Evolutionary conservation across 1,284 basidiomycete species (phyloP).

Genomic region (Sanghuangporus baumii): DNA sequence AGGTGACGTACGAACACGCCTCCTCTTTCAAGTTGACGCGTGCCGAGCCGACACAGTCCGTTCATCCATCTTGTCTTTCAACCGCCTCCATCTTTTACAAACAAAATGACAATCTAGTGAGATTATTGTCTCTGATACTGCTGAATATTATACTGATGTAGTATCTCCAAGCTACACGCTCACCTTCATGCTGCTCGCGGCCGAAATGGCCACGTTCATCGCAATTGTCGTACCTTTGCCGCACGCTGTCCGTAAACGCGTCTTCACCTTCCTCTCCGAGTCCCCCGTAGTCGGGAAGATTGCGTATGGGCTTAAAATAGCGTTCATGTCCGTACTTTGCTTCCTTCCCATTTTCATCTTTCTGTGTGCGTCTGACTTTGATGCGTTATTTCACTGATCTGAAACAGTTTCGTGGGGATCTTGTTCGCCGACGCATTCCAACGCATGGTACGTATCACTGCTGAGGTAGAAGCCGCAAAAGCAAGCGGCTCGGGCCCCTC

Average conservation of each 20-base stretch:
- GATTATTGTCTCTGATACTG: constrained; percentile 22
- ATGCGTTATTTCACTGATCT: not conserved
- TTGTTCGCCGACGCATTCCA: constrained; percentile 89
- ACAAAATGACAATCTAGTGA: constrained; percentile 66
- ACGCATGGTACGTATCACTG: constrained; percentile 84
- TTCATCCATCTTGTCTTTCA: not conserved
- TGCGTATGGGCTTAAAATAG: constrained; percentile 84
- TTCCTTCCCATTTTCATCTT: constrained; percentile 1
- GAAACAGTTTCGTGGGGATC: constrained; percentile 75
- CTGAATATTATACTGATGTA: not conserved
- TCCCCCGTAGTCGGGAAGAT: constrained; percentile 66
- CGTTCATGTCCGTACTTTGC: constrained; percentile 72
- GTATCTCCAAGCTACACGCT: constrained; percentile 52
- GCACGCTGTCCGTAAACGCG: constrained; percentile 59
- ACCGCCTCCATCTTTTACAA: constrained; percentile 23
- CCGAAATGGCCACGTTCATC: constrained; percentile 77
- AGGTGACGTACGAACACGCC: constrained; percentile 12
- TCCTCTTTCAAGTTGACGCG: not conserved
- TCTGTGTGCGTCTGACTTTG: not conserved
- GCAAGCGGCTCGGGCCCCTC: constrained; percentile 42
- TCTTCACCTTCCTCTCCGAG: constrained; percentile 75
- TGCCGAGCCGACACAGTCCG: not conserved
- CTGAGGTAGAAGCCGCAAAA: constrained; percentile 71
- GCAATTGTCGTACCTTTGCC: constrained; percentile 74
- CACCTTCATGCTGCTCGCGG: constrained; percentile 70